Percentiles rank a stretch among this genome's conserved stretches.
These are phyloP conservation scores for Onygenales sp. DNA, from an alignment of 2,329 filamentous ascomycete genomes.

Conservation along the genomic window DNA sequence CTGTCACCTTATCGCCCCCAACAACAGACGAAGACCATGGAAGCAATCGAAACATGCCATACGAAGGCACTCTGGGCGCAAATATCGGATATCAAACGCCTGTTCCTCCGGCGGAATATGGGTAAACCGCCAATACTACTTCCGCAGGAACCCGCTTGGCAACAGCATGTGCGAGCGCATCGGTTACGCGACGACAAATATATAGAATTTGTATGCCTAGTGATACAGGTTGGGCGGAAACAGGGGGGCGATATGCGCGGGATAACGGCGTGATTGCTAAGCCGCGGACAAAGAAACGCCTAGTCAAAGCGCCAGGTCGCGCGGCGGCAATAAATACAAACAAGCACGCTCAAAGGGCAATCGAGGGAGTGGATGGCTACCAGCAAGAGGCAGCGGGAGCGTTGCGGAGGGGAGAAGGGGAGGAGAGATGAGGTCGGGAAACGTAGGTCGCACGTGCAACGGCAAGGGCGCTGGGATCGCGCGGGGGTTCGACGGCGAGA, in stretches of 20 bases:
- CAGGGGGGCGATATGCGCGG: too few species aligned
- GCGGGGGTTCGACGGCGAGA: too few species aligned
- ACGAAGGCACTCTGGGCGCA: slow-evolving; percentile 18
- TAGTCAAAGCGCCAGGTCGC: not conserved
- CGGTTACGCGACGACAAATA: slow-evolving; percentile 1
- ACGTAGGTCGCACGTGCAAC: not conserved
- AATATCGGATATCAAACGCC: not conserved
- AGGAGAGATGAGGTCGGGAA: not conserved
- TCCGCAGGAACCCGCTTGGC: not conserved
- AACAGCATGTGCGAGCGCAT: not conserved
- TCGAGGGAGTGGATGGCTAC: not conserved
- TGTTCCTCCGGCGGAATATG: not conserved
- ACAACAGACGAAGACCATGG: slow-evolving; percentile 37
- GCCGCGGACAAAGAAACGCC: not conserved
- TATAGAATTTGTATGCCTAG: not conserved
- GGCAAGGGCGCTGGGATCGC: not conserved
- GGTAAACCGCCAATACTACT: not conserved
- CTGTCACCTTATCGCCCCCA: slow-evolving; percentile 37
- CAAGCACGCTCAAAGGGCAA: not conserved
- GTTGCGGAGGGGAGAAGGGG: not conserved
- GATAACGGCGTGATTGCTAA: not conserved
- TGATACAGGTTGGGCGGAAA: not conserved
- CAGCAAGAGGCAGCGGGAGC: not conserved
- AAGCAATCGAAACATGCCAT: slow-evolving; percentile 42
- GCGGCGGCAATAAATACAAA: not conserved